Evolutionary conservation across 2,329 filamentous ascomycete species (phyloP).

Genomic region (Colletotrichum agaves): DNA sequence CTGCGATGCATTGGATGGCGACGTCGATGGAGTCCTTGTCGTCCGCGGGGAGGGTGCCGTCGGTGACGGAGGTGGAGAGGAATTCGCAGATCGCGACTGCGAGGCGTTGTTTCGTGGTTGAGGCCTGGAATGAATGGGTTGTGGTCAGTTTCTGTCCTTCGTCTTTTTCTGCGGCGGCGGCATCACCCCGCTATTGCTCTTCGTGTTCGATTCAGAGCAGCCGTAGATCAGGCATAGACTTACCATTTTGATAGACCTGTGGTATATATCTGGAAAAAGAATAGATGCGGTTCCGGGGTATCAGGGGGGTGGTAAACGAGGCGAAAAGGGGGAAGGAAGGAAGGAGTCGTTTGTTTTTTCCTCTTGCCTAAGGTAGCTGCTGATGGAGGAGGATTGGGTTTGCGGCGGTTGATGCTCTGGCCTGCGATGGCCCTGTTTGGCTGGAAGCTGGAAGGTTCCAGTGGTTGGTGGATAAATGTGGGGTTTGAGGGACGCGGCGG

Average conservation of each 20-base stretch:
- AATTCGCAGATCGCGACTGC: conserved; percentile 98
- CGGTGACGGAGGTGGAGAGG: conserved; percentile 82
- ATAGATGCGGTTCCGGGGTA: neutral
- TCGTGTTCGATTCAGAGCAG: no score
- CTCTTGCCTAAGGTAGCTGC: neutral
- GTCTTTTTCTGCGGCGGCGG: neutral
- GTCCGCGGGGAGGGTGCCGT: conserved; percentile 88
- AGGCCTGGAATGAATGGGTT: conserved; percentile 45
- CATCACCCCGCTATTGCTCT: no score
- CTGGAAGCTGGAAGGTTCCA: conserved; percentile 41
- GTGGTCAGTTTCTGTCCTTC: neutral
- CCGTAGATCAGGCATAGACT: neutral
- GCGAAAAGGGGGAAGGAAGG: neutral
- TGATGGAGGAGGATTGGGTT: neutral
- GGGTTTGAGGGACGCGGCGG: conserved; percentile 11
- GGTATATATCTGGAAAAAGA: conserved; percentile 6
- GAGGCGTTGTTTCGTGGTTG: conserved; percentile 79
- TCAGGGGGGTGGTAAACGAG: neutral
- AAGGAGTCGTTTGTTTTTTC: conserved; percentile 4
- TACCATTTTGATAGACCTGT: conserved; percentile 30
- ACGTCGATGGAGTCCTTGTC: conserved; percentile 95
- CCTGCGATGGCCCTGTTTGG: conserved; percentile 21
- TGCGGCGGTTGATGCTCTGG: neutral
- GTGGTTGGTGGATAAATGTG: conserved; percentile 10
- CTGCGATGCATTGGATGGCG: conserved; percentile 91